phyloP scores from a whole-genome alignment of 164 flowering plant genomes.

The Nelumbo lutea region DNA sequence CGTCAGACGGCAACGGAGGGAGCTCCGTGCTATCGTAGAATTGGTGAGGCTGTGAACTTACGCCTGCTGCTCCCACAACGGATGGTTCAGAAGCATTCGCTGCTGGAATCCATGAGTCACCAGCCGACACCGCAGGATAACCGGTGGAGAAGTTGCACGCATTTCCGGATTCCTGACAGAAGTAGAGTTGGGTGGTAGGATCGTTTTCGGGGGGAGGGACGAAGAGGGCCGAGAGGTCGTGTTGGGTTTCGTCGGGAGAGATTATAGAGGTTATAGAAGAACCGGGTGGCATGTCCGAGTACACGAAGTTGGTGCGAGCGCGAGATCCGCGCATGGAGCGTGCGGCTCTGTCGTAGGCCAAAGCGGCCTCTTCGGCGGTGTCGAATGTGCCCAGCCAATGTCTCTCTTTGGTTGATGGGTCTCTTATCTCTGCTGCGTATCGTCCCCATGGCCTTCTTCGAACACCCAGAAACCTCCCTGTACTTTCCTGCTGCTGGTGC shows the following conservation, averaged over 20 bases:
- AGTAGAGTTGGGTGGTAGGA: slow-evolving; percentile 11
- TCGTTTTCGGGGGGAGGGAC: slow-evolving; percentile 4
- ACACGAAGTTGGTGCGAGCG: slow-evolving; percentile 47
- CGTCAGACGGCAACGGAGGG: slow-evolving; percentile 35
- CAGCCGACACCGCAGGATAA: background rate
- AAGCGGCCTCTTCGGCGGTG: slow-evolving; percentile 52
- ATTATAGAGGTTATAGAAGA: slow-evolving; percentile 41
- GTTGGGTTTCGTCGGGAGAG: slow-evolving; percentile 34
- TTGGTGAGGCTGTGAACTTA: background rate
- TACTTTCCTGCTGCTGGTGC: slow-evolving; percentile 9
- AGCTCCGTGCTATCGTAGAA: slow-evolving; percentile 19
- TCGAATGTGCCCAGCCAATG: slow-evolving; percentile 56
- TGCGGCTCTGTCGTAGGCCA: slow-evolving; percentile 48
- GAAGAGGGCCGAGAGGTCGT: slow-evolving; percentile 20
- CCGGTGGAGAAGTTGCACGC: slow-evolving; percentile 4
- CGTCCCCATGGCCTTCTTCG: slow-evolving; percentile 47
- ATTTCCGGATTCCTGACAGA: slow-evolving; percentile 6
- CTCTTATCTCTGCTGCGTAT: slow-evolving; percentile 52
- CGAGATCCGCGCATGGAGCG: slow-evolving; percentile 44
- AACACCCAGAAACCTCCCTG: slow-evolving; percentile 30
- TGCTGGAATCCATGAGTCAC: slow-evolving; percentile 4
- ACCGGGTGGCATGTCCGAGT: slow-evolving; percentile 47
- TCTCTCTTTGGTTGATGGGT: slow-evolving; percentile 47
- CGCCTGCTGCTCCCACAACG: background rate
- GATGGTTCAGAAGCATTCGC: slow-evolving; percentile 1